Conservation (phyloP, 1,284 basidiomycete species). For the Cryptococcus sp. region DNA sequence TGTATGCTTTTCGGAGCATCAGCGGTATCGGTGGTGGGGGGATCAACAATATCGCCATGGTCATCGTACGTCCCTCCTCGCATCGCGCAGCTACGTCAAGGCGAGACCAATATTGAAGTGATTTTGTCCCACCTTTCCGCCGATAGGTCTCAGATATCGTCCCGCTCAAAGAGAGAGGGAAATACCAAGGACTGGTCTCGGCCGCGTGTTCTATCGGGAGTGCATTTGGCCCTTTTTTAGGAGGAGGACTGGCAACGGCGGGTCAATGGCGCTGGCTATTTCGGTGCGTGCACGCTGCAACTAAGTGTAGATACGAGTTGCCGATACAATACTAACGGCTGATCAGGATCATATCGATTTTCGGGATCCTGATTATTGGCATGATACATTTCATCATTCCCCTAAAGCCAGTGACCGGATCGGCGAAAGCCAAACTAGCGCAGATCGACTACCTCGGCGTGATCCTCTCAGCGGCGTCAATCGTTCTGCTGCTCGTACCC, state of each 20-base stretch:
- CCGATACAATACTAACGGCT: not conserved
- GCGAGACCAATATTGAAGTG: not conserved
- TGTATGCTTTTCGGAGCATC: slow-evolving; percentile 51
- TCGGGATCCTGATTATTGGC: slow-evolving; percentile 27
- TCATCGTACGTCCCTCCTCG: slow-evolving; percentile 43
- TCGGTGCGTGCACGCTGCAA: slow-evolving; percentile 16
- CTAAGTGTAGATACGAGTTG: not conserved
- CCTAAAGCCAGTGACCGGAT: slow-evolving; percentile 33
- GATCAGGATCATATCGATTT: slow-evolving; percentile 22
- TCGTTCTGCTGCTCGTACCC: slow-evolving; percentile 40
- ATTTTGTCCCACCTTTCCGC: not conserved
- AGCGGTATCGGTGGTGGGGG: slow-evolving; percentile 56
- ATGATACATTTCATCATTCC: slow-evolving; percentile 37
- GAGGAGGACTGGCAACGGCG: slow-evolving; percentile 29
- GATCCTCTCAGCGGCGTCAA: slow-evolving; percentile 29
- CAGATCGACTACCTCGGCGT: slow-evolving; percentile 44
- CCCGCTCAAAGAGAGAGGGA: slow-evolving; percentile 53
- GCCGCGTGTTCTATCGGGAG: slow-evolving; percentile 25
- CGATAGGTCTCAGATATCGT: slow-evolving; percentile 50
- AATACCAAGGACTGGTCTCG: slow-evolving; percentile 48
- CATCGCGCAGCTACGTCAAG: not conserved
- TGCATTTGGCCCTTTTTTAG: slow-evolving; percentile 37
- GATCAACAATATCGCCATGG: slow-evolving; percentile 54
- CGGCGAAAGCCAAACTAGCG: slow-evolving; percentile 26
- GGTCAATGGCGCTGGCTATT: slow-evolving; percentile 46